Base-by-base conservation (phyloP, 768 basidiomycete species). In the Trametes sanguinea region DNA sequence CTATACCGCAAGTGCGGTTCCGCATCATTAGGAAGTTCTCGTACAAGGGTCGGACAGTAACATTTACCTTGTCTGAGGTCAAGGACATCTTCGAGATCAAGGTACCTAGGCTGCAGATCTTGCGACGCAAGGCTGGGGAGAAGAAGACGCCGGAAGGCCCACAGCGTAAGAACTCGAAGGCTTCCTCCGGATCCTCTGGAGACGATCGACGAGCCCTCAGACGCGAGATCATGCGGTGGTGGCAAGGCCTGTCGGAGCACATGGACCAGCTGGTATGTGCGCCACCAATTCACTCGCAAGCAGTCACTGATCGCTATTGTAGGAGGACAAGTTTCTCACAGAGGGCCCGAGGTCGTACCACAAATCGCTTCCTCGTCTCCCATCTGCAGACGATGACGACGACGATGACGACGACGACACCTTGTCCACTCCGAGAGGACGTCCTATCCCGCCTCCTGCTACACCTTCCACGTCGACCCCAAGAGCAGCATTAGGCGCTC, bases 171-270 rank as follows among this genome's bases (percentile, higher is more conserved):
- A 56, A 47, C 71, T 32, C 17, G 6, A 39, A 29, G 6, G 60
- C 56, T 22, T 40, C 43, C 8, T 40, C 53, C 11, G 13, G n/a
- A 43, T 32, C 65, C 2, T 30, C 40, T 10, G 68, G 68, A 1
- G 76, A 76, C 22, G 82, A 82, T 62, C 85, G 80, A 71, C 77
- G 77, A 42, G 65, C 72, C 3, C 71, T 90, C n/a, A 72, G 85
- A 60, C 73, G 77, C 57, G 85, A 90, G 69, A 89, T 90, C 61
- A 80, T 77, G 69, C 67, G 64, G 35, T 90, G 87, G 85, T 90
- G 88, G 88, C 82, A 85, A 65, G 80, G 81, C 16, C 73, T 90
- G 6, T 76, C 83, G 0, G 83, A 84, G 55, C 80, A 85, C 68
- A 75, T 91, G 63, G 85, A 87, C 65, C 77, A 78, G 62, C 73